phyloP scores from a whole-genome alignment of 495 filamentous ascomycete species.

The Penicillium ucsense region DNA sequence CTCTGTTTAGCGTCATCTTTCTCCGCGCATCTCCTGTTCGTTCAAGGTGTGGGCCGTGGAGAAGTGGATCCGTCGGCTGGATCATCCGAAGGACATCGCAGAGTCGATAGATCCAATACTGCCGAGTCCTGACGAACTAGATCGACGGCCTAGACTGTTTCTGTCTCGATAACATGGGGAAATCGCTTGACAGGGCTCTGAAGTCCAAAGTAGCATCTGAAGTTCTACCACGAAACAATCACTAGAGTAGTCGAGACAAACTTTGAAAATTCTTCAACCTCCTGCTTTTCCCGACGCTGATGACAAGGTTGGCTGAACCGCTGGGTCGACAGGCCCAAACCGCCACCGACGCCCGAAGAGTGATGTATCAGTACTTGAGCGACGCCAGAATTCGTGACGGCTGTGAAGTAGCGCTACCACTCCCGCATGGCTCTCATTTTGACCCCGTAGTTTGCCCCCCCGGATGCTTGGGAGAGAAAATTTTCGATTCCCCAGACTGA shows the following conservation, averaged over 20 bases:
- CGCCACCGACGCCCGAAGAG: constrained; percentile 8
- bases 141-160: not conserved
- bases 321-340: constrained; percentile 8
- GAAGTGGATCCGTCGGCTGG: not conserved
- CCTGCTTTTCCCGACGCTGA: constrained; percentile 7
- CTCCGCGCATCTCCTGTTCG: no score
- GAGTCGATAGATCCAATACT: no score
- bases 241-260: no score
- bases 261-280: not conserved
- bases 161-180: no score
- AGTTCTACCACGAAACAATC: no score
- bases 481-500: not conserved
- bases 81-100: not conserved
- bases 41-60: not conserved
- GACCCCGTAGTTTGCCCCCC: constrained; percentile 15
- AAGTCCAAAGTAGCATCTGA: no score
- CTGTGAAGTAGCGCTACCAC: constrained; percentile 13
- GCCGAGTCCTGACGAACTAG: not conserved
- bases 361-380: constrained; percentile 6
- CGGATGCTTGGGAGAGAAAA: constrained; percentile 5
- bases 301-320: constrained; percentile 5
- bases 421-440: not conserved
- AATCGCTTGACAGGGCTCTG: no score
- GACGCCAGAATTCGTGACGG: not conserved
- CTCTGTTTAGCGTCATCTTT: no score